Conservation (phyloP, 768 basidiomycete species). For the Filobasidium floriforme region DNA sequence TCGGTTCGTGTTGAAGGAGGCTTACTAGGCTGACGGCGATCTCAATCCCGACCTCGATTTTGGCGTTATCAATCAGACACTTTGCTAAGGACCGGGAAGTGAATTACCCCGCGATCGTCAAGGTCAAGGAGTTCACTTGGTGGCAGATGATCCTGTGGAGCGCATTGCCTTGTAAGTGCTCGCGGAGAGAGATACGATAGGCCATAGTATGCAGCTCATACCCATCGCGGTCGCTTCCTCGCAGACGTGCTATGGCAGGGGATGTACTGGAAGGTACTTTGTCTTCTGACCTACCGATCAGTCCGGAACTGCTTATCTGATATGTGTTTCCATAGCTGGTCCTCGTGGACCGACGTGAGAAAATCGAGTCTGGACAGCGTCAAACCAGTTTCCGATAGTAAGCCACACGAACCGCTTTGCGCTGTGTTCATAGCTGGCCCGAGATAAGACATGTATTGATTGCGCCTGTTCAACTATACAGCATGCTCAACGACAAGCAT, state of each 20-base stretch:
- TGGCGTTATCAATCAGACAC: constrained; percentile 4
- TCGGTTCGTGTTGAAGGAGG: too few species aligned
- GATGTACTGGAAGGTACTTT: constrained; percentile 68
- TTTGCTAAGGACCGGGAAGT: constrained; percentile 43
- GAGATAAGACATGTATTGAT: too few species aligned
- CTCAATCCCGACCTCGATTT: background rate
- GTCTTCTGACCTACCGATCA: background rate
- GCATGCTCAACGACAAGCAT: constrained; percentile 75
- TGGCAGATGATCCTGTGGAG: constrained; percentile 66
- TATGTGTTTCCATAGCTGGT: constrained; percentile 53
- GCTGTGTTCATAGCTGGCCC: background rate
- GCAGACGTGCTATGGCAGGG: constrained; percentile 86
- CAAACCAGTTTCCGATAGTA: constrained; percentile 77
- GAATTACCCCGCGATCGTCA: constrained; percentile 75
- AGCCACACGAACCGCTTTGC: constrained; percentile 2
- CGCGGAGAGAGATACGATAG: background rate
- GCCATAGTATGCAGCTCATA: background rate
- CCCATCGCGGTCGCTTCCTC: background rate
- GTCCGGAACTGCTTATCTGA: constrained; percentile 7
- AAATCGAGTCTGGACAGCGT: constrained; percentile 84
- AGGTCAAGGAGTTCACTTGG: constrained; percentile 65
- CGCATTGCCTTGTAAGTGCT: constrained; percentile 67
- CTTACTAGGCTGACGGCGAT: too few species aligned
- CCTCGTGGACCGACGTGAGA: constrained; percentile 73
- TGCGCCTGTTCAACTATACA: too few species aligned